Evolutionary conservation across 1,139 yeast genomes (phyloP), one percentile per base, ranked within the genome.

Genomic region (Meyerozyma smithsonii): DNA sequence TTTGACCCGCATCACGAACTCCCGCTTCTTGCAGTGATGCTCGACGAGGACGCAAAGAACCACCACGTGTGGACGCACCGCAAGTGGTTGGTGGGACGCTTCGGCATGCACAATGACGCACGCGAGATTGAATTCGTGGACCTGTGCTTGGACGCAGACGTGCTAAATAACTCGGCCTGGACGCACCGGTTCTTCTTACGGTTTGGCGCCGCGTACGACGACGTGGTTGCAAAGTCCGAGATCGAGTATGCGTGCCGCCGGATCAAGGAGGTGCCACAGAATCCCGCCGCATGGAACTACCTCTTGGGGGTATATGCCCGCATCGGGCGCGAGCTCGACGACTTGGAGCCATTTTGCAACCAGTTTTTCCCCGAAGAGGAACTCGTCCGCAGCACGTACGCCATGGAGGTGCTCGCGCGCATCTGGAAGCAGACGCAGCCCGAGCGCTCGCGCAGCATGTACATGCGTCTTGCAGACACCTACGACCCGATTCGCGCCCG

Each of bases 1-100:
- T 80, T 77, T 42, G 60, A 65, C 35, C 67, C 77, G 6, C 64
- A 61, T 38, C 61, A 79, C 24, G 97, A 89, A 52, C 70, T 69
- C 42, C 83, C 85, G 3, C 66, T 87, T 14, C 64, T 85, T 38
- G 72, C 72, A 36, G 62, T 76, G 35, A 84, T 90, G 83, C 62
- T 92, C 8, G 77, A 74, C 17, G 83, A 80, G 36, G 99, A 92
- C 55, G 61, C 82, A 11, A 92, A 92, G 57, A 92, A 92, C 64
- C 95, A 92, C 58, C 99, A 92, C 55, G 96, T 90, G 5, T 92
- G 98, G 98, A 78, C 96, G 1, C 88, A 89, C 53, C 64, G 90
- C 40, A 83, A 84, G 51, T 89, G 97, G 96, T 62, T 84, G 16
- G 81, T 84, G 15, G 68, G 69, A 26, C 67, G 65, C 47, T 81